Conservation (phyloP, 1,284 basidiomycete genomes). For the Boletus semigastroideus region DNA sequence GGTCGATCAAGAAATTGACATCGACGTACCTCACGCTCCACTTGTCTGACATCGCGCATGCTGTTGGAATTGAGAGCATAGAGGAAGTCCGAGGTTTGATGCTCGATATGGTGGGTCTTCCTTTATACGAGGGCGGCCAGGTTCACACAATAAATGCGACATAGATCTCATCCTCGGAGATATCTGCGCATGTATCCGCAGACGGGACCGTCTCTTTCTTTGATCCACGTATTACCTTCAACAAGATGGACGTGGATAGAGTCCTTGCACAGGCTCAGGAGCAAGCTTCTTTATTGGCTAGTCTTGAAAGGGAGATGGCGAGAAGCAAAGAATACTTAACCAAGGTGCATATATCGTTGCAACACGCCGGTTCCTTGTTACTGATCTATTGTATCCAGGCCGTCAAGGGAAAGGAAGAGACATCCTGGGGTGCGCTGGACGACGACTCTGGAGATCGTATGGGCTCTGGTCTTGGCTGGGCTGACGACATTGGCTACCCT, state of each 20-base stretch:
- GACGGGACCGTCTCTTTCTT: slow-evolving; percentile 72
- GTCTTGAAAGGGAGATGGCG: slow-evolving; percentile 57
- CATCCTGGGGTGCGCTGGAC: slow-evolving; percentile 27
- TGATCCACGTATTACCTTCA: slow-evolving; percentile 59
- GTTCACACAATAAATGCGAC: not conserved
- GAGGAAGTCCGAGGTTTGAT: slow-evolving; percentile 59
- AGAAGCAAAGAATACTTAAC: slow-evolving; percentile 64
- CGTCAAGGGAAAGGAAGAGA: slow-evolving; percentile 34
- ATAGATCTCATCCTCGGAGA: slow-evolving; percentile 68
- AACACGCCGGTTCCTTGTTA: not conserved
- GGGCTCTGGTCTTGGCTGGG: slow-evolving; percentile 20
- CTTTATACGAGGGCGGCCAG: not conserved
- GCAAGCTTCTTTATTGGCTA: slow-evolving; percentile 50
- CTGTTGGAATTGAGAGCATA: slow-evolving; percentile 54
- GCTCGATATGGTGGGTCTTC: slow-evolving; percentile 60
- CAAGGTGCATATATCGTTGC: slow-evolving; percentile 46
- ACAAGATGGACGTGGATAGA: slow-evolving; percentile 63
- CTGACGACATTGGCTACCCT: slow-evolving; percentile 27
- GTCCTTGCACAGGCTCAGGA: slow-evolving; percentile 60
- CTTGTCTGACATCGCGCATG: slow-evolving; percentile 64
- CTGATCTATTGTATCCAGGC: slow-evolving; percentile 17
- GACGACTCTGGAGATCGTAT: slow-evolving; percentile 31
- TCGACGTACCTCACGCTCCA: slow-evolving; percentile 76
- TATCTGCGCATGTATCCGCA: slow-evolving; percentile 61
- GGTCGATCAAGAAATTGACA: slow-evolving; percentile 75